phyloP scores from a whole-genome alignment of 441 rosid species.

The Euphorbia schlechtendalii region DNA sequence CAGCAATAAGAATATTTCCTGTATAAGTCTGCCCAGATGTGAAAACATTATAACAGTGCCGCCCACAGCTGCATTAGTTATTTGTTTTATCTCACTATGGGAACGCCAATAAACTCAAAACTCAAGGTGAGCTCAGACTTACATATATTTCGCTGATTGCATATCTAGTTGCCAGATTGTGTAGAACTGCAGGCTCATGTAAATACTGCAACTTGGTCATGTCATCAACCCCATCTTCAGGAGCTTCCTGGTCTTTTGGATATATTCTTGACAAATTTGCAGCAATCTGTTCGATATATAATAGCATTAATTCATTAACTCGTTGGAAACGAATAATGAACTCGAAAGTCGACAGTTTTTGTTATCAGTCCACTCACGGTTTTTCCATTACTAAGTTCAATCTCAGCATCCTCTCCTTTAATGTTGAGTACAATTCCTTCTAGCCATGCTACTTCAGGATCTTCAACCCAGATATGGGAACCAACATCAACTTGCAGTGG shows the following conservation, averaged over 20 bases:
- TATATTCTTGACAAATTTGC: conserved; percentile 45
- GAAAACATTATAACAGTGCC: conserved; percentile 37
- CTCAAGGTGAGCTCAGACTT: conserved; percentile 30
- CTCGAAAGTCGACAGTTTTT: not conserved
- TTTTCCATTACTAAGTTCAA: conserved; percentile 42
- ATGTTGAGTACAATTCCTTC: conserved; percentile 62
- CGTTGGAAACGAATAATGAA: not conserved
- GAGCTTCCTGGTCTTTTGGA: conserved; percentile 63
- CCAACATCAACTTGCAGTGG: conserved; percentile 42
- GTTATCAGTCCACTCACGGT: conserved; percentile 30
- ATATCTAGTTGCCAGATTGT: conserved; percentile 62
- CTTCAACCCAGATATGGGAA: conserved; percentile 76
- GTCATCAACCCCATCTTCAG: conserved; percentile 76
- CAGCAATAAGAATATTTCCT: conserved; percentile 85
- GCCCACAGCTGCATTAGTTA: conserved; percentile 27
- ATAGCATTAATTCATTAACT: not conserved
- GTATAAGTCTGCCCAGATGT: conserved; percentile 73
- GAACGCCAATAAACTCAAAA: conserved; percentile 19
- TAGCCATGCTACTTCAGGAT: conserved; percentile 53
- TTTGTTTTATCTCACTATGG: conserved; percentile 25
- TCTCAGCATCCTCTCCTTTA: conserved; percentile 53
- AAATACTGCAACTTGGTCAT: conserved; percentile 78
- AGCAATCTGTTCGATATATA: conserved; percentile 38
- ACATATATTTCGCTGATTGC: conserved; percentile 67
- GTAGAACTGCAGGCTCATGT: conserved; percentile 80